These are phyloP conservation scores for Corymbia calophylla DNA, from an alignment of 441 rosid species.

Conservation along the genomic window DNA sequence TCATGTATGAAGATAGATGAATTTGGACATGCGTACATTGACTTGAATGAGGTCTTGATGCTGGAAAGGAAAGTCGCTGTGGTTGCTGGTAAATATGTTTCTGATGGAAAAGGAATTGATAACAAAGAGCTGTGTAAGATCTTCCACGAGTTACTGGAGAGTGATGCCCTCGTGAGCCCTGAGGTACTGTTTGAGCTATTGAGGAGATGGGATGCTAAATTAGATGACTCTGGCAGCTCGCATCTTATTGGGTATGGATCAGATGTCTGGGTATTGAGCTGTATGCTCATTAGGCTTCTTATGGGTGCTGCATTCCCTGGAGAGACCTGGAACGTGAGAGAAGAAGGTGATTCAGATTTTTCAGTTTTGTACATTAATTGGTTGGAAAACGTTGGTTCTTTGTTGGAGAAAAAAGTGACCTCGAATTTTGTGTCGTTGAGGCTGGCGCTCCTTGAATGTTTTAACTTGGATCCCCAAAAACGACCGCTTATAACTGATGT, in stretches of 20 bases:
- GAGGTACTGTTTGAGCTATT: slow-evolving; percentile 51
- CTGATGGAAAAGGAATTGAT: slow-evolving; percentile 19
- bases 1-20: slow-evolving; percentile 53
- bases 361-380: slow-evolving; percentile 22
- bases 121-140: slow-evolving; percentile 20
- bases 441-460: slow-evolving; percentile 42
- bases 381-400: slow-evolving; percentile 29
- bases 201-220: slow-evolving; percentile 20
- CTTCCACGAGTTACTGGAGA: slow-evolving; percentile 22
- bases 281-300: slow-evolving; percentile 47
- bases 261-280: slow-evolving; percentile 75
- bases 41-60: slow-evolving; percentile 40
- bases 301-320: slow-evolving; percentile 37
- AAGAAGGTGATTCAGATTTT: slow-evolving; percentile 22
- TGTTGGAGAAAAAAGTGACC: slow-evolving; percentile 26
- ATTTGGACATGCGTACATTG: slow-evolving; percentile 52
- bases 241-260: slow-evolving; percentile 28
- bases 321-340: slow-evolving; percentile 20
- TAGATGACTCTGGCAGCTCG: slow-evolving; percentile 12
- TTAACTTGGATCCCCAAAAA: slow-evolving; percentile 41
- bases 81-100: slow-evolving; percentile 13
- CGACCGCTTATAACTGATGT: slow-evolving; percentile 51
- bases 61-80: slow-evolving; percentile 29
- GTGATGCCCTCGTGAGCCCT: slow-evolving; percentile 46
- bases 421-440: slow-evolving; percentile 25